These are phyloP conservation scores for Kurtzmaniella natalensis DNA, from an alignment of 1,139 yeast species.

Conservation along the genomic window DNA sequence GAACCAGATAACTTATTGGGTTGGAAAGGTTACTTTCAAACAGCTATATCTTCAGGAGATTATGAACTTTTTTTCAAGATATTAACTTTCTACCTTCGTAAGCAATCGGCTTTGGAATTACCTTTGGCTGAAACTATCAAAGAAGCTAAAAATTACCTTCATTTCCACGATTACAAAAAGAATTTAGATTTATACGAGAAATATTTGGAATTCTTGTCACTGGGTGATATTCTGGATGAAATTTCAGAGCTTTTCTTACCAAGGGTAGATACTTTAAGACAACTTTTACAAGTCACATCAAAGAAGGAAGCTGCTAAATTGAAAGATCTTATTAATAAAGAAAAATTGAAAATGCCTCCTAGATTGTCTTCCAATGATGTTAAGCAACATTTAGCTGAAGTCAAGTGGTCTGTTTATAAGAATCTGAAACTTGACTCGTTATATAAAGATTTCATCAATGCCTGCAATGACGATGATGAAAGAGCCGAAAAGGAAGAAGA, in stretches of 20 bases:
- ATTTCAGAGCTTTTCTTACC: slow-evolving; percentile 48
- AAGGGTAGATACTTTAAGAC: slow-evolving; percentile 41
- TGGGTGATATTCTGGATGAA: slow-evolving; percentile 59
- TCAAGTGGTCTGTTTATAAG: slow-evolving; percentile 48
- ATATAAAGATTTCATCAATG: slow-evolving; percentile 54
- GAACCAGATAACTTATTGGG: slow-evolving; percentile 58
- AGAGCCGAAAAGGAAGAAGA: slow-evolving; percentile 60
- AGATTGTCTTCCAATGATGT: slow-evolving; percentile 25
- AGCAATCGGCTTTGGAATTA: slow-evolving; percentile 26
- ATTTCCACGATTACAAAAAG: slow-evolving; percentile 25
- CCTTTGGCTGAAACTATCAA: slow-evolving; percentile 44
- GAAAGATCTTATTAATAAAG: slow-evolving; percentile 24
- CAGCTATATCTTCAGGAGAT: slow-evolving; percentile 34
- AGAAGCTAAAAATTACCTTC: slow-evolving; percentile 44
- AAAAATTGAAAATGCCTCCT: slow-evolving; percentile 38
- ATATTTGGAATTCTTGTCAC: slow-evolving; percentile 53
- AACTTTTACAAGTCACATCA: slow-evolving; percentile 45
- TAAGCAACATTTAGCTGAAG: slow-evolving; percentile 28
- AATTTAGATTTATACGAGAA: slow-evolving; percentile 34
- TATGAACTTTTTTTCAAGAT: slow-evolving; percentile 46
- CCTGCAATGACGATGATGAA: slow-evolving; percentile 56
- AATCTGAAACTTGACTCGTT: slow-evolving; percentile 49
- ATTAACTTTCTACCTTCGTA: slow-evolving; percentile 21
- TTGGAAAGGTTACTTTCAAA: slow-evolving; percentile 73
- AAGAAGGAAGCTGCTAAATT: slow-evolving; percentile 37